A percentile compares a stretch with the other conserved stretches of the same genome.
These are phyloP conservation scores for Malbranchea cinnamomea DNA, from an alignment of 2,329 filamentous ascomycete species.

Conservation along the genomic window DNA sequence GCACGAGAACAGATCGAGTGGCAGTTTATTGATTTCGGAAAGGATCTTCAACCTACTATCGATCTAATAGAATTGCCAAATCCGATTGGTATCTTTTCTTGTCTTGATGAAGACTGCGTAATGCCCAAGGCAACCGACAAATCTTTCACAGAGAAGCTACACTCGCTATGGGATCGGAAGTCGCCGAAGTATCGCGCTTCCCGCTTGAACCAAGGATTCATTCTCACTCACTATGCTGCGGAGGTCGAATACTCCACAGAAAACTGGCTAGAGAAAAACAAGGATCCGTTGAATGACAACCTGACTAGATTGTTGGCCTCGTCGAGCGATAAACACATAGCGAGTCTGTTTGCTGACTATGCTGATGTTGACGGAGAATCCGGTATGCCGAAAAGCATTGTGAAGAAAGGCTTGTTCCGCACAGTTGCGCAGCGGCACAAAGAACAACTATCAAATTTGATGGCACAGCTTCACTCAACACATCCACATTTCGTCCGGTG, in stretches of 20 bases:
- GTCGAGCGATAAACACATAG: conserved; percentile 71
- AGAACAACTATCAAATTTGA: conserved; percentile 91
- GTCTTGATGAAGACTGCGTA: conserved; percentile 90
- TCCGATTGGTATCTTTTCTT: conserved; percentile 97
- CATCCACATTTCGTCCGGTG: conserved; percentile 97
- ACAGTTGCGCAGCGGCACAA: conserved; percentile 96
- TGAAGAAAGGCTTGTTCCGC: conserved; percentile 94
- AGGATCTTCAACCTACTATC: conserved; percentile 92
- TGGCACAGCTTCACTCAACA: conserved; percentile 86
- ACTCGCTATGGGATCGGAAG: conserved; percentile 92
- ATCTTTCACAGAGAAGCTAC: conserved; percentile 94
- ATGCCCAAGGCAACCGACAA: conserved; percentile 98
- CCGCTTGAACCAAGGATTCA: conserved; percentile 77
- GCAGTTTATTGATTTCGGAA: conserved; percentile 98
- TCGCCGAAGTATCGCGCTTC: conserved; percentile 84
- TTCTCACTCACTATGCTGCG: conserved; percentile 92
- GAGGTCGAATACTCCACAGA: conserved; percentile 95
- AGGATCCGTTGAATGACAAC: conserved; percentile 95
- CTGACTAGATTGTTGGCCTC: conserved; percentile 73
- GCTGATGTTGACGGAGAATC: conserved; percentile 62
- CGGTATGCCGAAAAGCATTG: conserved; percentile 55
- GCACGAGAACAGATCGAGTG: conserved; percentile 95
- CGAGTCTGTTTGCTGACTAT: conserved; percentile 75
- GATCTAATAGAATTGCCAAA: conserved; percentile 93
- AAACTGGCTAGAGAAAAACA: conserved; percentile 97